Percentiles rank a stretch among this genome's conserved stretches.
Evolutionary conservation across 768 basidiomycete genomes (phyloP).

Genomic region (Russula compacta): DNA sequence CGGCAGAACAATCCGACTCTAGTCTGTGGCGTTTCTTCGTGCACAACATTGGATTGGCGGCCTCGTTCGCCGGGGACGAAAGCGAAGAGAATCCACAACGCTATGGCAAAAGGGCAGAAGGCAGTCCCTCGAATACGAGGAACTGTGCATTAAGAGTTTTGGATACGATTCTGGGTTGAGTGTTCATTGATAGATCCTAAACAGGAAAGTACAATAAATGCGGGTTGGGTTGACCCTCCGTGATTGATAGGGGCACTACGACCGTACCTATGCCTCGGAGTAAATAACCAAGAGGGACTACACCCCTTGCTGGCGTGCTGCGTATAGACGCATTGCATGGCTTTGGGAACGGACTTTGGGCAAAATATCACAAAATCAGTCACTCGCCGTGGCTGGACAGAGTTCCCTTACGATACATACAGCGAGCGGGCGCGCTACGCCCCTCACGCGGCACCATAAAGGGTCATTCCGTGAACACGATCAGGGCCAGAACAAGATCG

Average conservation of each 20-base stretch:
- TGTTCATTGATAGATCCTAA: neutral
- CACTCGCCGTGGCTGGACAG: neutral
- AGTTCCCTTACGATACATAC: neutral
- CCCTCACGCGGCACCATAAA: neutral
- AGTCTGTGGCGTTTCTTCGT: neutral
- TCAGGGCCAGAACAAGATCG: neutral
- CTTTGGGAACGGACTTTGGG: constrained; percentile 1
- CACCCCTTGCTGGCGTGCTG: neutral
- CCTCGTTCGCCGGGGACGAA: neutral
- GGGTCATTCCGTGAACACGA: neutral
- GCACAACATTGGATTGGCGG: neutral
- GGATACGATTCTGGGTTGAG: neutral
- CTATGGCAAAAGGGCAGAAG: neutral
- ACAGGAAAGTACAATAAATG: neutral
- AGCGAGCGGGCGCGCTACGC: neutral
- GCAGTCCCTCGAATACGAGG: neutral
- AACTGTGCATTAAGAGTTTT: neutral
- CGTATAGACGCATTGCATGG: neutral
- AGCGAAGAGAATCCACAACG: neutral
- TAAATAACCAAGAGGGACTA: neutral
- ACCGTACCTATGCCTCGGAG: too few species aligned
- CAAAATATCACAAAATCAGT: neutral
- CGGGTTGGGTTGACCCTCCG: neutral
- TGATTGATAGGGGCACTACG: neutral
- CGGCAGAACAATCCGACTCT: neutral